Evolutionary conservation across 1,139 yeast species (phyloP).

Genomic region (Nakaseomyces bracarensis): DNA sequence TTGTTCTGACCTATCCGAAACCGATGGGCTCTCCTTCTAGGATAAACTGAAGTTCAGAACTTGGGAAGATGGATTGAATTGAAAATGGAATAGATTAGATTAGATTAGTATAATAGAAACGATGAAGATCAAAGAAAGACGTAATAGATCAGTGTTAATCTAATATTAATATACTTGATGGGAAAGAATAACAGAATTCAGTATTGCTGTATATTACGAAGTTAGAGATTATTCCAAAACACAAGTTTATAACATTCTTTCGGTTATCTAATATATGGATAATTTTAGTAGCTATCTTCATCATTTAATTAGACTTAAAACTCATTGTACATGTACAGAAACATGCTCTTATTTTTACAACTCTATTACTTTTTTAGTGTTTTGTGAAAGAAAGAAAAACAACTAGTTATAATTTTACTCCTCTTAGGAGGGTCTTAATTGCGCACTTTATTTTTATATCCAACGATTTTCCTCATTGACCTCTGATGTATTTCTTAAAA

Average conservation of each 20-base stretch:
- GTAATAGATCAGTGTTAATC: background rate
- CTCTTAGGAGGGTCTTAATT: background rate
- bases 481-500: conserved; percentile 15
- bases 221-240: too few species aligned
- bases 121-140: background rate
- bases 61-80: background rate
- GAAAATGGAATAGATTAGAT: background rate
- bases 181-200: conserved; percentile 9
- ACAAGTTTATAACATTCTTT: too few species aligned
- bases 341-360: conserved; percentile 3
- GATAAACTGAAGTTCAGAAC: too few species aligned
- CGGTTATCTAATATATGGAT: too few species aligned
- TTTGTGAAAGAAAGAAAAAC: background rate
- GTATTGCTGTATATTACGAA: too few species aligned
- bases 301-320: background rate
- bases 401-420: background rate
- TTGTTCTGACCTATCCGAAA: too few species aligned
- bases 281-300: too few species aligned
- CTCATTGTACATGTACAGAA: too few species aligned
- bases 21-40: too few species aligned
- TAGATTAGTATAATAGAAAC: background rate
- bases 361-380: background rate
- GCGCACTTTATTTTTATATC: conserved; percentile 11
- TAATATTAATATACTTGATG: background rate
- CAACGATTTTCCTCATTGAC: conserved; percentile 16